phyloP scores from a whole-genome alignment of 1,139 yeast genomes.

The Debaryomyces sp. region DNA sequence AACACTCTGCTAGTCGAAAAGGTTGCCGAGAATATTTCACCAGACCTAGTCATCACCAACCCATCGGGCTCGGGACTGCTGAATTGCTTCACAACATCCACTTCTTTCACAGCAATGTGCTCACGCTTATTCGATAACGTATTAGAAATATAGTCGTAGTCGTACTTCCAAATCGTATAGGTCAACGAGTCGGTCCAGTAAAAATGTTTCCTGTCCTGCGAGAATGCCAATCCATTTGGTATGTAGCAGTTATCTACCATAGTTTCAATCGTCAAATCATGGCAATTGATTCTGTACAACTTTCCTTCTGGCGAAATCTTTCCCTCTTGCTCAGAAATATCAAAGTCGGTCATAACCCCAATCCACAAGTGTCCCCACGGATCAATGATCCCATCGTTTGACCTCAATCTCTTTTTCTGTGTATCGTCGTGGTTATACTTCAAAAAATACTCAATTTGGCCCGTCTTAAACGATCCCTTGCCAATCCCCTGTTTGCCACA shows the following conservation, averaged over 20 bases:
- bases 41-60: slow-evolving; percentile 59
- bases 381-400: slow-evolving; percentile 75
- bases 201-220: slow-evolving; percentile 49
- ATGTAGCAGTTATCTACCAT: slow-evolving; percentile 47
- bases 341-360: slow-evolving; percentile 73
- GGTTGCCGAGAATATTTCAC: slow-evolving; percentile 69
- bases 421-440: slow-evolving; percentile 42
- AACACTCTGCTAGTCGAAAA: slow-evolving; percentile 64
- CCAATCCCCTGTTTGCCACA: slow-evolving; percentile 65
- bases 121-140: slow-evolving; percentile 44
- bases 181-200: slow-evolving; percentile 76
- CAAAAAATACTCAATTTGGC: slow-evolving; percentile 46
- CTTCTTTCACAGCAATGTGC: slow-evolving; percentile 44
- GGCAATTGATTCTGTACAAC: slow-evolving; percentile 42
- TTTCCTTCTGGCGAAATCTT: slow-evolving; percentile 41
- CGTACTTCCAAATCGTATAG: slow-evolving; percentile 60
- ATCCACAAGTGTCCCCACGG: slow-evolving; percentile 72
- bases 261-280: slow-evolving; percentile 33
- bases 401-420: slow-evolving; percentile 46
- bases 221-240: slow-evolving; percentile 84
- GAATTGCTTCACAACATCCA: slow-evolving; percentile 17
- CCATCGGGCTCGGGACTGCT: slow-evolving; percentile 78
- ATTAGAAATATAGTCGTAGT: slow-evolving; percentile 54
- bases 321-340: slow-evolving; percentile 24
- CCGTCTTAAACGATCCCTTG: slow-evolving; percentile 40